phyloP scores from a whole-genome alignment of 768 basidiomycete species.

The Tubosaeta brunneosetosa region DNA sequence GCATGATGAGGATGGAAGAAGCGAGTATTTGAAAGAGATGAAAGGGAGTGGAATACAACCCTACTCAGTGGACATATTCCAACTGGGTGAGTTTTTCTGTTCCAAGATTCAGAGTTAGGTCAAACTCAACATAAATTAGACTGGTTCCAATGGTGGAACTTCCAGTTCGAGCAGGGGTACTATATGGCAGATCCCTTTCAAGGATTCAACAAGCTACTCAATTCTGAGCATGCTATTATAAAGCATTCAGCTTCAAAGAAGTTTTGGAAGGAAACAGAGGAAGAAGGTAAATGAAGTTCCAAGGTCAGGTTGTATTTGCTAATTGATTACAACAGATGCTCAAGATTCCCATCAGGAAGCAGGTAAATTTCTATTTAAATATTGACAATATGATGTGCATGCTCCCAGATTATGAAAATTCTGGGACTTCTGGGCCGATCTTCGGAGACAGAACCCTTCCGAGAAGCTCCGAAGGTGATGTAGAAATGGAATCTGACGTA shows the following conservation, averaged over 20 bases:
- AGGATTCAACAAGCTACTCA: background rate
- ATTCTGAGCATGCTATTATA: background rate
- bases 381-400: no score
- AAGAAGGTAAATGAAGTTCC: background rate
- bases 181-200: background rate
- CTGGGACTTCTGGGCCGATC: no score
- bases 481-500: no score
- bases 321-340: no score
- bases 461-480: no score
- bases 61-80: background rate
- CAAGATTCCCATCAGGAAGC: no score
- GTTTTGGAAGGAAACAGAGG: background rate
- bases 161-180: background rate
- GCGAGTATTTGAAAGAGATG: background rate
- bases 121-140: background rate
- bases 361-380: no score
- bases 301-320: background rate
- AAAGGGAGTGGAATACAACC: background rate
- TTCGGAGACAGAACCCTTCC: no score
- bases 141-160: conserved; percentile 1
- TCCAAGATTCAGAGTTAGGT: no score
- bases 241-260: background rate
- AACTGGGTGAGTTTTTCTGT: background rate
- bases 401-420: no score
- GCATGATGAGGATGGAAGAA: background rate